Evolutionary conservation across 176 grass and related monocot genomes (phyloP), one percentile per base, ranked within the genome.

Genomic region (Zoysia japonica): DNA sequence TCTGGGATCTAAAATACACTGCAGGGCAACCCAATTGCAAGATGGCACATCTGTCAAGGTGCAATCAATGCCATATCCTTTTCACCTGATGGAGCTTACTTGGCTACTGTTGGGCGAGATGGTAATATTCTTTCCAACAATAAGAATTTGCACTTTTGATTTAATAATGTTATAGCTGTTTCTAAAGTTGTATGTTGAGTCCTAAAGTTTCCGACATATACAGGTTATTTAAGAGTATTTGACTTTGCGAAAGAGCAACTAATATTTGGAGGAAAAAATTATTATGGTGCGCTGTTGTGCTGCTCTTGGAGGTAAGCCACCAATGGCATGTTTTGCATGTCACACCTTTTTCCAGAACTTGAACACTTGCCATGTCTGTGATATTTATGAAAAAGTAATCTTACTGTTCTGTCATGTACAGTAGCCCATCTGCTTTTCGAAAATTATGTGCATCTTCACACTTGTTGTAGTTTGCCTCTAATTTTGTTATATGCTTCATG

Each of bases 141-240:
- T 10, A 35, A 60, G 38, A 74, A 71, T 75, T 0, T 11, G 77
- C 59, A 69, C 6, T 70, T 79, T 78, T 65, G 64, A 35, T 57
- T 11, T 82, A 35, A 13, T 75, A 52, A 77, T 62, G 17, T 2
- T 72, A 61, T 68, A 62, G 59, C 7, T 66, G 6, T 40, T 76
- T 20, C 20, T 50, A 28, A 47, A 61, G n/a, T 74, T 78, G 17
- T 28, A 59, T 68, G 67, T 77, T 64, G 51, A 71, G 82, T 28
- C 28, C 65, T 81, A 64, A 87, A 55, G n/a, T 70, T 62, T 67
- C n/a, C 44, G 49, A 64, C 43, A 45, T 84, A 70, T 91, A 82
- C 78, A 99, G 90, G 96, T 85, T 99, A 86, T 86, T 84, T 99
- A 86, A 91, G 96, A 96, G 96, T 99, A 65, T 99, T 99, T 86